Evolutionary conservation across 169 alveolate genomes (phyloP).

Genomic region (Plasmodium yoelii): DNA sequence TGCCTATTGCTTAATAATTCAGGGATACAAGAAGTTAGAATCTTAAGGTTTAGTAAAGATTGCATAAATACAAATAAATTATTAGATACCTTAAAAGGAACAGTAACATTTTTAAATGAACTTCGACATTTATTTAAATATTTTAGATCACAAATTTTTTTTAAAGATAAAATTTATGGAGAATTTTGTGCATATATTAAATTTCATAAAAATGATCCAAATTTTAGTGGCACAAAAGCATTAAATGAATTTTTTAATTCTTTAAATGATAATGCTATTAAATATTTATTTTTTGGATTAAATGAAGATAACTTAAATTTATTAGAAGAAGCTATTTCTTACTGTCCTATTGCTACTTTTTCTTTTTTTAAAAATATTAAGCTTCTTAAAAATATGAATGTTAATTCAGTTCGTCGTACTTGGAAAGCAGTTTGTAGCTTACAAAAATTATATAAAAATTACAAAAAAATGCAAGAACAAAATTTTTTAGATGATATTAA

Average conservation of each 20-base stretch:
- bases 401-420: slow-evolving; percentile 65
- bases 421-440: slow-evolving; percentile 63
- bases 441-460: slow-evolving; percentile 60
- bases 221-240: slow-evolving; percentile 73
- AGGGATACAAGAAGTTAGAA: slow-evolving; percentile 52
- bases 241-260: slow-evolving; percentile 73
- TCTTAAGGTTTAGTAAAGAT: slow-evolving; percentile 62
- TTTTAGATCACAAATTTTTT: slow-evolving; percentile 67
- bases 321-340: slow-evolving; percentile 73
- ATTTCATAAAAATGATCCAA: slow-evolving; percentile 66
- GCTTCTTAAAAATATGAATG: slow-evolving; percentile 45
- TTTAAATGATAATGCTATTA: slow-evolving; percentile 56
- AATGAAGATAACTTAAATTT: slow-evolving; percentile 56
- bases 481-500: slow-evolving; percentile 25
- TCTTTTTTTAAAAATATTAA: slow-evolving; percentile 65
- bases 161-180: slow-evolving; percentile 47
- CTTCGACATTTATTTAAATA: slow-evolving; percentile 45
- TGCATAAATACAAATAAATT: slow-evolving; percentile 58
- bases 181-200: slow-evolving; percentile 72
- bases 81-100: slow-evolving; percentile 66
- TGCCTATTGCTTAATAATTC: slow-evolving; percentile 36
- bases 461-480: slow-evolving; percentile 35
- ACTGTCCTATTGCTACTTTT: slow-evolving; percentile 66
- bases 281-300: slow-evolving; percentile 49
- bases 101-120: slow-evolving; percentile 62